Conservation (phyloP, 805 yeast species). For the Teunomyces stri region DNA sequence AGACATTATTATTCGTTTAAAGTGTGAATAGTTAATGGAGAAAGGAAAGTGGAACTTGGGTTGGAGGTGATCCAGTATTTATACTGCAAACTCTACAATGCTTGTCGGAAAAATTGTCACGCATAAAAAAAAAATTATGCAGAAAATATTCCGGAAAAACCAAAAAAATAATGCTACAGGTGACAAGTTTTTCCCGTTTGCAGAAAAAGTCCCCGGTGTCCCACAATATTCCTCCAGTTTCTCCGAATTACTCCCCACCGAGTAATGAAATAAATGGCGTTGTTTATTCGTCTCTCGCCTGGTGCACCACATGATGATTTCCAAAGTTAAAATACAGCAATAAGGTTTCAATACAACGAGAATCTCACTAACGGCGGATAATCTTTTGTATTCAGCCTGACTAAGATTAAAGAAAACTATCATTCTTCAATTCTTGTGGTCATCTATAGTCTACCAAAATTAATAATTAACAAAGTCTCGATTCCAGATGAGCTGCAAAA, state of each 20-base stretch:
- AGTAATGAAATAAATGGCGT: neutral
- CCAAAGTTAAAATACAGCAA: neutral
- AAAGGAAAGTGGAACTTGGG: neutral
- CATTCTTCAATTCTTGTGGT: too few species aligned
- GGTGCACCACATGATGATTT: slow-evolving; percentile 3
- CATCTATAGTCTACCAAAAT: too few species aligned
- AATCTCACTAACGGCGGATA: neutral
- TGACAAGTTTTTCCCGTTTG: neutral
- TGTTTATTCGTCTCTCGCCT: neutral
- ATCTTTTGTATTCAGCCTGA: neutral
- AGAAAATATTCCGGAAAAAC: slow-evolving; percentile 3
- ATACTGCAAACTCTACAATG: slow-evolving; percentile 5
- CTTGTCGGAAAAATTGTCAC: slow-evolving; percentile 1
- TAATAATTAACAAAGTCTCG: too few species aligned
- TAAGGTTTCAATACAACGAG: neutral
- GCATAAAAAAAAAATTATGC: neutral
- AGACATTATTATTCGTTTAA: slow-evolving; percentile 17
- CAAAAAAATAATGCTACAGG: neutral
- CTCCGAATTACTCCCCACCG: slow-evolving; percentile 5
- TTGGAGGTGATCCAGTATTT: neutral
- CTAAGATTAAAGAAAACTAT: neutral
- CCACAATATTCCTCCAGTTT: slow-evolving; percentile 9
- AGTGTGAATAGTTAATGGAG: neutral
- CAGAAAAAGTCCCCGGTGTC: slow-evolving; percentile 1
- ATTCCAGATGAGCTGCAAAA: too few species aligned